Evolutionary conservation across 768 basidiomycete species (phyloP).

Genomic region (Leccinellum rugosiceps): DNA sequence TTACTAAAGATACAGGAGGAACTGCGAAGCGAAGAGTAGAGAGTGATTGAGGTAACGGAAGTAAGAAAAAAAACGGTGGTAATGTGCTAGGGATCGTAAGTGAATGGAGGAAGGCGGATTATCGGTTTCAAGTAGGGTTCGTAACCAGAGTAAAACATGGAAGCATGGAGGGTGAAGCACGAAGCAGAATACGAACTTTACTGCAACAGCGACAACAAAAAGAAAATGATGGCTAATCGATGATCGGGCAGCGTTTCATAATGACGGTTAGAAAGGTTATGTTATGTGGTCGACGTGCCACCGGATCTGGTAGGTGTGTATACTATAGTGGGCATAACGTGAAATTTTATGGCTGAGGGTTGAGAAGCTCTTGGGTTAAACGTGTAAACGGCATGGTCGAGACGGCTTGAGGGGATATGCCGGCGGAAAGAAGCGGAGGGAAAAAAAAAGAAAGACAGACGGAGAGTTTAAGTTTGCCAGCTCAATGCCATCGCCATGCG

Average conservation of each 20-base stretch:
- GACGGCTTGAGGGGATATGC: not conserved
- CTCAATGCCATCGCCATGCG: conserved; percentile 61
- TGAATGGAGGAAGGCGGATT: not conserved
- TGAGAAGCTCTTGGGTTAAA: conserved; percentile 1
- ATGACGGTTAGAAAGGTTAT: conserved; percentile 4
- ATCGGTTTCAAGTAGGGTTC: not conserved
- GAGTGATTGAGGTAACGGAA: not conserved
- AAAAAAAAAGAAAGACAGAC: not conserved
- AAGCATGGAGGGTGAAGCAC: conserved; percentile 14
- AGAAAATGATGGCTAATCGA: conserved; percentile 3
- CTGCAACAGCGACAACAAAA: not conserved
- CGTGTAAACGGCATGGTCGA: conserved; percentile 3
- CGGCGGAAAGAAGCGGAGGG: not conserved
- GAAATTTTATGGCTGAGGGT: not conserved
- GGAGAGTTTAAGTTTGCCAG: conserved; percentile 39
- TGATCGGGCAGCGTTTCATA: conserved; percentile 16
- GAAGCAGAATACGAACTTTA: not conserved
- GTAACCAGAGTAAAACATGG: conserved; percentile 9
- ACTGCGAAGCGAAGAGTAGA: conserved; percentile 17
- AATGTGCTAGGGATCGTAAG: not conserved
- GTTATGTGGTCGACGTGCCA: conserved; percentile 1
- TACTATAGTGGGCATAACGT: not conserved
- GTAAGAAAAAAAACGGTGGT: conserved; percentile 12
- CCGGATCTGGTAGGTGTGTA: conserved; percentile 1
- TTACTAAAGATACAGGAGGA: conserved; percentile 54